Conservation (phyloP, 768 basidiomycete genomes). For the Lactarius indigo region DNA sequence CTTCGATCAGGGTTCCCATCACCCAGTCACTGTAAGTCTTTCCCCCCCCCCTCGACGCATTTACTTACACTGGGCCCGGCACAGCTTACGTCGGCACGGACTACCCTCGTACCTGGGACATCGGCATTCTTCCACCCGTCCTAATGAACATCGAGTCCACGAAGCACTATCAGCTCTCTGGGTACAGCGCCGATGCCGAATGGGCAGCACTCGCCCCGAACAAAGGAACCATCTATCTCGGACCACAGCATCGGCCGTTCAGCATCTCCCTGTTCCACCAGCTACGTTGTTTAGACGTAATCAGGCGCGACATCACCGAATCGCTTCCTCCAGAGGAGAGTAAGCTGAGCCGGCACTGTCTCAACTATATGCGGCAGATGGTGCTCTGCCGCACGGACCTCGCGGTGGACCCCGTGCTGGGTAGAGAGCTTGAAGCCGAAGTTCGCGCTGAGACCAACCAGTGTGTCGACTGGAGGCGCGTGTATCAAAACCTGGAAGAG, state of each 20-base stretch:
- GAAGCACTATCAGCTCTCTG: conserved; percentile 14
- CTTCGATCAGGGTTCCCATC: neutral
- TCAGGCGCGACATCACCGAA: conserved; percentile 31
- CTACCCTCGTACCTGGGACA: too few species aligned
- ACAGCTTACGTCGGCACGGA: too few species aligned
- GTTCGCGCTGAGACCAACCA: conserved; percentile 13
- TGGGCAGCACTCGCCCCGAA: conserved; percentile 31
- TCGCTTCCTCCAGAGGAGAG: neutral
- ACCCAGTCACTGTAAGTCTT: neutral
- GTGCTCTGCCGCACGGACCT: conserved; percentile 36
- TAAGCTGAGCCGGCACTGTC: conserved; percentile 32
- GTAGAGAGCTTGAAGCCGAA: conserved; percentile 14
- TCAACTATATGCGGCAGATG: conserved; percentile 42
- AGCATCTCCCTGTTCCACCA: conserved; percentile 40
- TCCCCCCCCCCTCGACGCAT: neutral
- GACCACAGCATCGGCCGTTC: conserved; percentile 30
- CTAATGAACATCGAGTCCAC: conserved; percentile 10
- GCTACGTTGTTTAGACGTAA: conserved; percentile 39
- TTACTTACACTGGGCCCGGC: too few species aligned
- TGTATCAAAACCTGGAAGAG: conserved; percentile 13
- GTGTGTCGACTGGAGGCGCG: conserved; percentile 14
- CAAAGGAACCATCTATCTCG: conserved; percentile 31
- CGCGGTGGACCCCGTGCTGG: conserved; percentile 30
- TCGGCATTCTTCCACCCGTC: conserved; percentile 1
- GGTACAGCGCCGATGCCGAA: conserved; percentile 16